phyloP scores from a whole-genome alignment of 192 early-diverging fungal genomes.

The Gamsiella multidivaricata region DNA sequence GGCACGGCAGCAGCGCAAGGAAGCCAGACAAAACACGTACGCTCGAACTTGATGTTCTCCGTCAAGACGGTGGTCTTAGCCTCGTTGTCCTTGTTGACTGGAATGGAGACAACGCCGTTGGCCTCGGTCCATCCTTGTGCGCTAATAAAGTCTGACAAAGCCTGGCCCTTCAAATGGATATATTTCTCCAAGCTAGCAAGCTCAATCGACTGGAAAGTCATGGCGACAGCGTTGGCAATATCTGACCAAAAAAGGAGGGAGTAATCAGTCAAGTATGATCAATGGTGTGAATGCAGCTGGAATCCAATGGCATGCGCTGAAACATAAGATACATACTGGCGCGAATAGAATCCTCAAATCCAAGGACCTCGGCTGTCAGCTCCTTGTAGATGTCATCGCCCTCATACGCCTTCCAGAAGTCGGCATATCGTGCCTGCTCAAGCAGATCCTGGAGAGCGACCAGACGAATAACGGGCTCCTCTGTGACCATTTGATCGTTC shows the following conservation, averaged over 20 bases:
- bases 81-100: constrained; percentile 85
- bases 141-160: constrained; percentile 67
- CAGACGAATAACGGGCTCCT: constrained; percentile 68
- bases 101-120: constrained; percentile 73
- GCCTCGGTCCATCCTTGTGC: constrained; percentile 72
- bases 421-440: constrained; percentile 77
- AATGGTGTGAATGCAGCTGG: neutral
- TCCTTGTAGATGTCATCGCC: constrained; percentile 67
- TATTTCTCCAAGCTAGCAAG: constrained; percentile 66
- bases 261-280: neutral
- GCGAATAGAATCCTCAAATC: constrained; percentile 81
- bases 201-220: constrained; percentile 87
- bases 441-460: constrained; percentile 79
- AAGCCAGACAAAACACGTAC: constrained; percentile 30
- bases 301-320: neutral
- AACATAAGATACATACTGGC: constrained; percentile 49
- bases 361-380: constrained; percentile 69
- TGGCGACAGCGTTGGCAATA: constrained; percentile 77
- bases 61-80: constrained; percentile 86
- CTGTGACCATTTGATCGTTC: constrained; percentile 73
- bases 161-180: constrained; percentile 76
- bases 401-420: constrained; percentile 77
- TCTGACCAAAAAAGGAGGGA: constrained; percentile 45
- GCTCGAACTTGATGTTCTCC: constrained; percentile 92
- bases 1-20: no score